These are phyloP conservation scores for Pyrenophora tritici-repentis DNA, from an alignment of 2,329 filamentous ascomycete genomes.

Conservation along the genomic window DNA sequence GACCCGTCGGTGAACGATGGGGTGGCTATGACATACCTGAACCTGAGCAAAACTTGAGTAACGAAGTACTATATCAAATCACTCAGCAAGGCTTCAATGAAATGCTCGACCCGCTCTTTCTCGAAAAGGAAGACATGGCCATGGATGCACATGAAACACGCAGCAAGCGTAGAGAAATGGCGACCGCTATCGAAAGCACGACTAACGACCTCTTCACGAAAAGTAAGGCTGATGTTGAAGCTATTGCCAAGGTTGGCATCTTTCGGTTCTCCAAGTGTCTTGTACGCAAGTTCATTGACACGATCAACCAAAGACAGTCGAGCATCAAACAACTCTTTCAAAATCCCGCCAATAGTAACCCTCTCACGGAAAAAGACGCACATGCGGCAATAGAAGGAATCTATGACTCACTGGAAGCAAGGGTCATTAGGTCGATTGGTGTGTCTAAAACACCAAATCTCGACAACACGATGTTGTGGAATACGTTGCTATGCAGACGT, in stretches of 20 bases:
- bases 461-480: slow-evolving; percentile 26
- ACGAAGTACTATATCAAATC: slow-evolving; percentile 87
- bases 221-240: slow-evolving; percentile 18
- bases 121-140: slow-evolving; percentile 76
- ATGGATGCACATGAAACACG: slow-evolving; percentile 61
- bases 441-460: slow-evolving; percentile 12
- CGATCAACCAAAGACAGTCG: slow-evolving; percentile 10
- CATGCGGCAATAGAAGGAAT: slow-evolving; percentile 10
- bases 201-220: slow-evolving; percentile 22
- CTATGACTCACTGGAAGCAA: slow-evolving; percentile 24
- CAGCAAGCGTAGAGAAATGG: slow-evolving; percentile 32
- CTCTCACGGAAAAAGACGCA: slow-evolving; percentile 10
- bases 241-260: slow-evolving; percentile 27
- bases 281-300: slow-evolving; percentile 26
- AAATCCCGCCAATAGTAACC: slow-evolving; percentile 1
- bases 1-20: slow-evolving; percentile 70
- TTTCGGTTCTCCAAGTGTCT: slow-evolving; percentile 36
- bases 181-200: slow-evolving; percentile 25
- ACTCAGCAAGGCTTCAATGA: slow-evolving; percentile 94
- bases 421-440: slow-evolving; percentile 18
- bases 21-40: slow-evolving; percentile 78
- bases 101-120: slow-evolving; percentile 84
- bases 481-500: slow-evolving; percentile 28
- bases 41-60: slow-evolving; percentile 80
- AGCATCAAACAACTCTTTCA: slow-evolving; percentile 15